These are phyloP conservation scores for Amanita jacksonii DNA, from an alignment of 768 basidiomycete species.

Conservation along the genomic window DNA sequence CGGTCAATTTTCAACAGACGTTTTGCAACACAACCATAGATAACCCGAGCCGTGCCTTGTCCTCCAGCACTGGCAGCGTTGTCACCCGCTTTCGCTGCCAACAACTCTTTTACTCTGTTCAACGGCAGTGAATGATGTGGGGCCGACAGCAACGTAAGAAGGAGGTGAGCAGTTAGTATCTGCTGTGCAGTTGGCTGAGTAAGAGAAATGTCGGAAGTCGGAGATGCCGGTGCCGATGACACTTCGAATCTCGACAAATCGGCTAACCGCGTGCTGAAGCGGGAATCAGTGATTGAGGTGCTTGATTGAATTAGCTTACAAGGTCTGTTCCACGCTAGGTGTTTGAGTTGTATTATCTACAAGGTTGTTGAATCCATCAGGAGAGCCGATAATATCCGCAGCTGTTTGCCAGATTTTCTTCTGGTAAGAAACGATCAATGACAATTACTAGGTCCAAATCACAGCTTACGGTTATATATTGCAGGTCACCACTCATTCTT, in stretches of 20 bases:
- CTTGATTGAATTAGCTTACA: constrained; percentile 32
- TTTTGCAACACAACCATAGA: constrained; percentile 79
- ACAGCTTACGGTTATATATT: constrained; percentile 49
- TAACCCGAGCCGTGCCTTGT: constrained; percentile 45
- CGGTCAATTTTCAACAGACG: constrained; percentile 69
- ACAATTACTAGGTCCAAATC: not conserved
- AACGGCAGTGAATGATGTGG: constrained; percentile 49
- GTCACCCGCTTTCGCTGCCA: constrained; percentile 30
- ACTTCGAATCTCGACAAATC: constrained; percentile 41
- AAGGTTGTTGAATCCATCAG: constrained; percentile 30
- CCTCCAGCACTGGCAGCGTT: constrained; percentile 22
- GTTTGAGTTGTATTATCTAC: constrained; percentile 18
- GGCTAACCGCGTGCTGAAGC: constrained; percentile 45
- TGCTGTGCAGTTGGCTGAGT: constrained; percentile 53
- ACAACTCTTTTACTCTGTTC: constrained; percentile 48
- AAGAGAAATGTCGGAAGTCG: constrained; percentile 41
- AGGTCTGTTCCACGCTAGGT: constrained; percentile 47
- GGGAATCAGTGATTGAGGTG: constrained; percentile 1
- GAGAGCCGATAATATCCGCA: constrained; percentile 55
- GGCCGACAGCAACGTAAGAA: constrained; percentile 47
- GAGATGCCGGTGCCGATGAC: constrained; percentile 45
- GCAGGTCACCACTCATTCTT: constrained; percentile 51
- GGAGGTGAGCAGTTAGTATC: constrained; percentile 58
- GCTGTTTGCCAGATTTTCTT: constrained; percentile 60
- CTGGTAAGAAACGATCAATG: constrained; percentile 25